Percentiles rank a stretch among this genome's conserved stretches.
Conservation (phyloP, 768 basidiomycete genomes). For the Daedaleopsis sinensis region DNA sequence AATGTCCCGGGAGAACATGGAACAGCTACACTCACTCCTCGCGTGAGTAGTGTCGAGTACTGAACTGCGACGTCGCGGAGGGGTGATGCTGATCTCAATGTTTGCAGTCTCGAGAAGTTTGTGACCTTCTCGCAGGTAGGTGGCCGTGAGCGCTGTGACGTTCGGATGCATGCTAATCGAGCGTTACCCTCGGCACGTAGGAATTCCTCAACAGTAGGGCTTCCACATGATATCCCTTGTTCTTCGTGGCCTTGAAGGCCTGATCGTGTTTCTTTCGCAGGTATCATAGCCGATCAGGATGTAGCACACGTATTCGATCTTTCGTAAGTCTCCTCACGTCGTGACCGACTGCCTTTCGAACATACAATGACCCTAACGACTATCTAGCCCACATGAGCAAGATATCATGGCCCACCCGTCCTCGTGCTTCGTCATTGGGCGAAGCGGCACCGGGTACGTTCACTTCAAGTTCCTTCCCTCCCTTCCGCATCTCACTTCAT, state of each 20-base stretch:
- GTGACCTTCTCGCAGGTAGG: slow-evolving; percentile 33
- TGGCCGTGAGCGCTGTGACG: background rate
- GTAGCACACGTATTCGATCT: slow-evolving; percentile 35
- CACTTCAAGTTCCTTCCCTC: background rate
- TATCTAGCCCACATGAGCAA: slow-evolving; percentile 47
- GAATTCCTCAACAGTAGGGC: slow-evolving; percentile 40
- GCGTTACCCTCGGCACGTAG: slow-evolving; percentile 12
- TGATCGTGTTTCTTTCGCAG: slow-evolving; percentile 30
- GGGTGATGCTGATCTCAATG: background rate
- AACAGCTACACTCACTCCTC: slow-evolving; percentile 58
- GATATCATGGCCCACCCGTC: slow-evolving; percentile 59
- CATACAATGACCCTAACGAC: background rate
- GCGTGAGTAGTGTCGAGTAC: slow-evolving; percentile 40
- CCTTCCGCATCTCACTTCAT: no score
- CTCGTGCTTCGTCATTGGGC: slow-evolving; percentile 68
- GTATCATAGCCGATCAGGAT: slow-evolving; percentile 55
- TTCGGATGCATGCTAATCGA: no score
- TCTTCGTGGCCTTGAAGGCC: no score
- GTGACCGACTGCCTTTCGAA: background rate
- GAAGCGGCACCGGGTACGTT: slow-evolving; percentile 73
- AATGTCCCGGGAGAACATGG: background rate
- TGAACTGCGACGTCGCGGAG: background rate
- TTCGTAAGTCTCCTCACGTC: slow-evolving; percentile 26
- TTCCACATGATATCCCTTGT: background rate
- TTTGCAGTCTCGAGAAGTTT: slow-evolving; percentile 32